These are phyloP conservation scores for Litchi chinensis DNA, from an alignment of 345 rosid species.

Conservation along the genomic window DNA sequence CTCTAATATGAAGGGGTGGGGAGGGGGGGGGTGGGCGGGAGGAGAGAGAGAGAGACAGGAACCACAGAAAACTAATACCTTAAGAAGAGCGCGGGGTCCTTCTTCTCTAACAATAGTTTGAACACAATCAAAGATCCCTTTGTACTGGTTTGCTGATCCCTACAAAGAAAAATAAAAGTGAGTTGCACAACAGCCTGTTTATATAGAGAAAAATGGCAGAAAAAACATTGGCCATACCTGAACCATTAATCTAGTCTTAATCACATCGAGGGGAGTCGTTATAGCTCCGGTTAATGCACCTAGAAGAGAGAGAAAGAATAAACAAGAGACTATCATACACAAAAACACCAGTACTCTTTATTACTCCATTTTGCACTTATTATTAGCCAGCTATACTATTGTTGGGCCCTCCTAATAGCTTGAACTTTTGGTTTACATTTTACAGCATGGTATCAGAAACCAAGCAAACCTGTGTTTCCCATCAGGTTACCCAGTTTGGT, in stretches of 20 bases:
- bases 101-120: slow-evolving; percentile 79
- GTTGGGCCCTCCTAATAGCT: neutral
- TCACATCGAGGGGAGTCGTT: slow-evolving; percentile 96
- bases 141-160: slow-evolving; percentile 86
- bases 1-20: too few species aligned
- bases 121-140: slow-evolving; percentile 86
- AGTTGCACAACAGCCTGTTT: slow-evolving; percentile 1
- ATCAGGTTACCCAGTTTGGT: neutral
- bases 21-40: too few species aligned
- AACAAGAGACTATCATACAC: neutral
- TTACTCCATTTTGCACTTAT: neutral
- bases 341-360: neutral
- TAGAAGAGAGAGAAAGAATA: slow-evolving; percentile 17
- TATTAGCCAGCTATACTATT: neutral
- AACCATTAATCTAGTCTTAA: slow-evolving; percentile 95
- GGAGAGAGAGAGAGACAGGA: neutral
- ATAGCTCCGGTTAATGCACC: slow-evolving; percentile 97
- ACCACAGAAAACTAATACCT: slow-evolving; percentile 45
- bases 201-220: neutral
- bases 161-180: slow-evolving; percentile 23
- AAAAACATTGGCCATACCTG: slow-evolving; percentile 54
- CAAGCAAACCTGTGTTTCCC: neutral
- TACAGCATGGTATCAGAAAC: neutral
- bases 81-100: slow-evolving; percentile 85
- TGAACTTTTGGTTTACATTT: neutral